These are phyloP conservation scores for Neofusicoccum laricinum DNA, from an alignment of 2,329 filamentous ascomycete species.

Conservation along the genomic window DNA sequence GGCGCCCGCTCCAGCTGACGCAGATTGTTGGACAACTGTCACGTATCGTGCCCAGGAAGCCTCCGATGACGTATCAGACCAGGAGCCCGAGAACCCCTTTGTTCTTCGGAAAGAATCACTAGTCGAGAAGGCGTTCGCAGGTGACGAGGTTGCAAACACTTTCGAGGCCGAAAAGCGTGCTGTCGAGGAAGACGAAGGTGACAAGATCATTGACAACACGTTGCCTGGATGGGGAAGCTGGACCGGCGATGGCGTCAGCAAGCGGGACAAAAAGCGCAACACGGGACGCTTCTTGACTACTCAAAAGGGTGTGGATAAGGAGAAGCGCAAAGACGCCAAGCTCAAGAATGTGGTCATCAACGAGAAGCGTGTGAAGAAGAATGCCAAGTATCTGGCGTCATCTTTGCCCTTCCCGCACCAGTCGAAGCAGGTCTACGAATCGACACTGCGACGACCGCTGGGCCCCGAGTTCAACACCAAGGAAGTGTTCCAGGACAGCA, in stretches of 20 bases:
- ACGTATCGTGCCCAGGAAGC: conserved; percentile 33
- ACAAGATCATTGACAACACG: conserved; percentile 78
- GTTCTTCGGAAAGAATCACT: conserved; percentile 59
- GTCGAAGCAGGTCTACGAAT: conserved; percentile 82
- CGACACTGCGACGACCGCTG: conserved; percentile 78
- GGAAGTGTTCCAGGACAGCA: conserved; percentile 83
- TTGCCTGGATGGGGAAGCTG: conserved; percentile 93
- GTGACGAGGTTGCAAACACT: conserved; percentile 74
- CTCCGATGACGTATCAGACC: conserved; percentile 35
- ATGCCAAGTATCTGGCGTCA: conserved; percentile 80
- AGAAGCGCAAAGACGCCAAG: conserved; percentile 77
- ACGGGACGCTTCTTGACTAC: conserved; percentile 55
- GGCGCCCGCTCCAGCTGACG: conserved; percentile 33
- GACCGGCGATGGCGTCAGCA: conserved; percentile 79
- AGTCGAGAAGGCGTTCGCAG: conserved; percentile 81
- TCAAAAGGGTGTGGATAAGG: conserved; percentile 68
- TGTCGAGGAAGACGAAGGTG: conserved; percentile 70
- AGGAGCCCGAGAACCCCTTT: conserved; percentile 38
- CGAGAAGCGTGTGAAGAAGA: conserved; percentile 89
- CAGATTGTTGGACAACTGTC: conserved; percentile 45
- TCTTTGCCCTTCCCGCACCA: conserved; percentile 88
- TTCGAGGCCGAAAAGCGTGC: conserved; percentile 79
- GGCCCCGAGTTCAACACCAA: conserved; percentile 97
- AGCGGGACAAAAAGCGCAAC: conserved; percentile 57
- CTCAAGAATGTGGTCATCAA: conserved; percentile 85